Percentiles rank a stretch among this genome's conserved stretches.
Conservation (phyloP, 768 basidiomycete species). For the Tricholoma bakamatsutake region DNA sequence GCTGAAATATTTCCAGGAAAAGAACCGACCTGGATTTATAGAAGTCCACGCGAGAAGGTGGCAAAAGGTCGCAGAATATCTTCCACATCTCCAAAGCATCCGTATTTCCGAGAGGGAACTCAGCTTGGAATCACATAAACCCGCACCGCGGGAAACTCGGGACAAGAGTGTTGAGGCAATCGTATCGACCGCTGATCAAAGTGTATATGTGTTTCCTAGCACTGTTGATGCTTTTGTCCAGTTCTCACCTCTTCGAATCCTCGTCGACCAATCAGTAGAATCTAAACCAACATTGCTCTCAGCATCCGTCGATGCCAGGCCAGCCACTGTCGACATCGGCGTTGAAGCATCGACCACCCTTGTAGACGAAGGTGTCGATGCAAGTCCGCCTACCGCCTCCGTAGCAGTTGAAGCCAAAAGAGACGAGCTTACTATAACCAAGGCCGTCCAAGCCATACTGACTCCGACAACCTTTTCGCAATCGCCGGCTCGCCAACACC, state of each 20-base stretch:
- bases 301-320: conserved; percentile 22
- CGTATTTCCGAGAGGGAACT: conserved; percentile 56
- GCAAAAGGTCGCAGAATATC: conserved; percentile 61
- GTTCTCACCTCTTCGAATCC: conserved; percentile 21
- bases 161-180: conserved; percentile 47
- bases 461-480: conserved; percentile 12
- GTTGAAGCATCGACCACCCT: conserved; percentile 16
- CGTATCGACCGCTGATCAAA: conserved; percentile 24
- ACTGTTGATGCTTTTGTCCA: conserved; percentile 30
- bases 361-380: conserved; percentile 45
- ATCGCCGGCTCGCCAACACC: conserved; percentile 11
- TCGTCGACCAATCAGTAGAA: conserved; percentile 29
- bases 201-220: conserved; percentile 26
- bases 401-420: conserved; percentile 41
- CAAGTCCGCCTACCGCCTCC: conserved; percentile 41
- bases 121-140: conserved; percentile 13
- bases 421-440: conserved; percentile 15
- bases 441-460: conserved; percentile 28
- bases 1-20: conserved; percentile 75
- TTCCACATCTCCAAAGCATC: conserved; percentile 68
- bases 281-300: conserved; percentile 27
- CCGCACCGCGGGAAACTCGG: conserved; percentile 24
- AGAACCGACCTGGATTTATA: conserved; percentile 62
- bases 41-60: conserved; percentile 64
- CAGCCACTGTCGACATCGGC: conserved; percentile 15